phyloP scores from a whole-genome alignment of 176 grass and related monocot species.

The Triticum monococcum region DNA sequence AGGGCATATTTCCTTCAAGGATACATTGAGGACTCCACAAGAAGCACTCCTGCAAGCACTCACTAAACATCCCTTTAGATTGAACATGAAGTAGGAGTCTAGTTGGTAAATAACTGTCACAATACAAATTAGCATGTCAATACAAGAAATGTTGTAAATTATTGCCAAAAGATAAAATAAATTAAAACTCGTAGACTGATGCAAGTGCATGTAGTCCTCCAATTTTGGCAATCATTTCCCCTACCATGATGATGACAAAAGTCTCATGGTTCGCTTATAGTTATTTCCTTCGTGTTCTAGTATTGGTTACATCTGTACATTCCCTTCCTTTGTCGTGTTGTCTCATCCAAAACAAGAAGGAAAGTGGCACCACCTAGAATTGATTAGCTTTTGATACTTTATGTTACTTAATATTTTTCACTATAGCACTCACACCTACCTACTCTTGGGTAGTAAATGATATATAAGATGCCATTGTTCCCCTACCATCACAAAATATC shows the following conservation, averaged over 20 bases:
- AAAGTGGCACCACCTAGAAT: neutral
- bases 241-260: neutral
- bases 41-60: neutral
- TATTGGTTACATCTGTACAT: neutral
- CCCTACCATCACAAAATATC: neutral
- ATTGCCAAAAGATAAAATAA: neutral
- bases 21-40: neutral
- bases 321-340: neutral
- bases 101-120: neutral
- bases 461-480: neutral
- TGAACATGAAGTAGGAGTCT: neutral
- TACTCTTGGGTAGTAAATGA: neutral
- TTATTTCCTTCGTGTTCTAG: neutral
- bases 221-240: neutral
- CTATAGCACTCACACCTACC: neutral
- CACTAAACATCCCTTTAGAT: neutral
- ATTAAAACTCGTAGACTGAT: neutral
- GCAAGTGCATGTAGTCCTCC: neutral
- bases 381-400: neutral
- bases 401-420: neutral
- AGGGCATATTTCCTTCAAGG: no score
- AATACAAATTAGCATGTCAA: neutral
- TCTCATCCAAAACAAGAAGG: neutral
- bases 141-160: neutral
- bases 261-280: neutral